These are phyloP conservation scores for Selenicereus undatus DNA, from an alignment of 148 eudicot genomes.

Conservation along the genomic window DNA sequence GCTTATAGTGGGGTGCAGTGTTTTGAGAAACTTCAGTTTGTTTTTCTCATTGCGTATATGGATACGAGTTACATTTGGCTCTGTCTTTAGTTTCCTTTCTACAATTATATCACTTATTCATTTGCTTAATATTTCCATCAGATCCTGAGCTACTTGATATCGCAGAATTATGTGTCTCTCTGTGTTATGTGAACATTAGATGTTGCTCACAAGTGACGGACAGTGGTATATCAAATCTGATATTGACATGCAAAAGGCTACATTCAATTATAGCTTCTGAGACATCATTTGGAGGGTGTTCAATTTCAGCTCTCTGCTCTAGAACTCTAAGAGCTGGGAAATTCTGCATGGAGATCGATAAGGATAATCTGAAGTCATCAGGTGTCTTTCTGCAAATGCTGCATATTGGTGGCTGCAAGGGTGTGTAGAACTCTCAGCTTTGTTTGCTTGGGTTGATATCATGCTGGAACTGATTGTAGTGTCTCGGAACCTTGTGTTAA, in stretches of 20 bases:
- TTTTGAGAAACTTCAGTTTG: background rate
- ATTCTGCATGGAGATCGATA: conserved; percentile 14
- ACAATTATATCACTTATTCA: background rate
- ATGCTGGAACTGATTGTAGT: background rate
- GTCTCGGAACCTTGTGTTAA: background rate
- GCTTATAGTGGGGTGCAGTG: background rate
- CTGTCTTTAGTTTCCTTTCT: background rate
- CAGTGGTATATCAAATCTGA: conserved; percentile 58
- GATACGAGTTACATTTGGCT: background rate
- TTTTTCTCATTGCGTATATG: background rate
- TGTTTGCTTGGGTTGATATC: background rate
- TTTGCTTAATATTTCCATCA: conserved; percentile 29
- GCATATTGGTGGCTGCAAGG: conserved; percentile 78
- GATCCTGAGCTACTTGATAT: conserved; percentile 63
- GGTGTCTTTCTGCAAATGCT: conserved; percentile 43
- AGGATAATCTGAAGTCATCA: conserved; percentile 26
- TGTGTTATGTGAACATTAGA: conserved; percentile 58
- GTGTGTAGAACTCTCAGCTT: conserved; percentile 34
- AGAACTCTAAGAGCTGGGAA: conserved; percentile 26
- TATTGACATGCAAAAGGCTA: conserved; percentile 47
- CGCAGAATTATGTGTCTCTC: conserved; percentile 48
- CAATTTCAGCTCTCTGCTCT: conserved; percentile 55
- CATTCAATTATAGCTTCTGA: conserved; percentile 68
- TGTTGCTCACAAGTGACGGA: conserved; percentile 77
- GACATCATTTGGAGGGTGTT: conserved; percentile 60